Evolutionary conservation across 805 yeast genomes (phyloP), one percentile per base, ranked within the genome.

Genomic region (Wickerhamiella nectarea): DNA sequence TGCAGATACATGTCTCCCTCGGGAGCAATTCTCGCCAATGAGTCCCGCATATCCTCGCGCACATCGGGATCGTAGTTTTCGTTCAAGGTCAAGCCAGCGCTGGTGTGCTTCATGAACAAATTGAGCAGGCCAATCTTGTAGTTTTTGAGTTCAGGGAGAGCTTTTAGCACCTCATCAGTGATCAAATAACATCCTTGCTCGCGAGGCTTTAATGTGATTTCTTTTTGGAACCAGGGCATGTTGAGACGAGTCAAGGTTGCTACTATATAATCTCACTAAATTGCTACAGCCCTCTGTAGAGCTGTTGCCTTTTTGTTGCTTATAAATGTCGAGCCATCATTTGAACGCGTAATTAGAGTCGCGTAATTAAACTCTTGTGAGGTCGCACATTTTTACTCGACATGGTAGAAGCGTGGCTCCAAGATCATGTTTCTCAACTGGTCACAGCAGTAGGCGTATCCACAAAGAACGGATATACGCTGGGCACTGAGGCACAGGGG

Each of bases 401-500:
- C n/a, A 28, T 28, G 31, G 31, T 28, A 3, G 31, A 28, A 15
- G 14, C 31, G 3, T 28, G 31, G 31, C 31, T 38, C 19, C 22
- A 40, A 17, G 20, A 22, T 14, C 43, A 25, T 25, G 18, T 40
- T 3, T 26, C 38, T 7, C 37, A 40, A 17, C 29, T 40, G 28
- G 43, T 40, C 11, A 21, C 34, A 3, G 43, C 43, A n/a, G 28
- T 40, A 6, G 43, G 43, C 17, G 38, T 20, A 1, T 12, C 20
- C 26, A 19, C 9, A 24, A 20, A 29, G 4, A 20, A 71, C 0
- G 75, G 76, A 0, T 91, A 91, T 55, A 75, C 74, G 47, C 69
- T 87, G 2, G 97, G 97, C 9, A 85, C 80, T 47, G 96, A 89
- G 55, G 93, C 94, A 24, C 52, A 71, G 24, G 86, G 86, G 0